A percentile compares a stretch with the other conserved stretches of the same genome.
Evolutionary conservation across 2,329 filamentous ascomycete genomes (phyloP).

Genomic region (Tympanopsis confertula): DNA sequence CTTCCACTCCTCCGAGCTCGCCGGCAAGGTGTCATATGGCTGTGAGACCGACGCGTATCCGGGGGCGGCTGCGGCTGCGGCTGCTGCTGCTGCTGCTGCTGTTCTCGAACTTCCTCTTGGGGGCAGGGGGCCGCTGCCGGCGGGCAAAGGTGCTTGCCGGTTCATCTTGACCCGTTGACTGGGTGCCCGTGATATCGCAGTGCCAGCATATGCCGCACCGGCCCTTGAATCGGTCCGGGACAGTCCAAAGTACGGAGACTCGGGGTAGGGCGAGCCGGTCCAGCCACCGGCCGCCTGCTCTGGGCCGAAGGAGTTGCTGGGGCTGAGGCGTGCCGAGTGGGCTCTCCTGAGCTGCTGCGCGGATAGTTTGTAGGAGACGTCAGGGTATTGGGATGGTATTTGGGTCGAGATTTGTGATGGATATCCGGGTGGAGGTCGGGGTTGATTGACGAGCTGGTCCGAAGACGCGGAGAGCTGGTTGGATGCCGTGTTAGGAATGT

Average conservation of each 20-base stretch:
- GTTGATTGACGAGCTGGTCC: too few relatives aligned
- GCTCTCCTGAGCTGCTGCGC: not conserved
- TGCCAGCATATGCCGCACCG: conserved; percentile 43
- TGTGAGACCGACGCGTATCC: conserved; percentile 13
- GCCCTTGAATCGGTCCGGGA: conserved; percentile 53
- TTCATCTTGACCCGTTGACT: conserved; percentile 57
- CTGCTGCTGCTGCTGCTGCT: conserved; percentile 49
- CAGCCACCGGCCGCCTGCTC: not conserved
- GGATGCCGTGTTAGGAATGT: too few relatives aligned
- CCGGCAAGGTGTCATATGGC: conserved; percentile 28
- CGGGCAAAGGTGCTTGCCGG: conserved; percentile 35
- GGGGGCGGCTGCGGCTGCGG: conserved; percentile 23
- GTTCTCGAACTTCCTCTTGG: conserved; percentile 67
- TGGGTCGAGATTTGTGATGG: too few relatives aligned
- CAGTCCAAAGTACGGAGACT: conserved; percentile 41
- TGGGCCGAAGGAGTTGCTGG: conserved; percentile 6
- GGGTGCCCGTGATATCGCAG: conserved; percentile 53
- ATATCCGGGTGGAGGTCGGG: not conserved
- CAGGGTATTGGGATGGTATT: not conserved
- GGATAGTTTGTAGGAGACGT: not conserved
- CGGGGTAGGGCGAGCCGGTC: conserved; percentile 44
- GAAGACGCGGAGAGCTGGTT: too few relatives aligned
- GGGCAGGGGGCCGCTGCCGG: conserved; percentile 51
- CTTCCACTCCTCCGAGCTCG: conserved; percentile 85
- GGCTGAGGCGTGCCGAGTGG: conserved; percentile 15